phyloP scores from a whole-genome alignment of 1,284 basidiomycete genomes.

The Moniliophthora roreri region DNA sequence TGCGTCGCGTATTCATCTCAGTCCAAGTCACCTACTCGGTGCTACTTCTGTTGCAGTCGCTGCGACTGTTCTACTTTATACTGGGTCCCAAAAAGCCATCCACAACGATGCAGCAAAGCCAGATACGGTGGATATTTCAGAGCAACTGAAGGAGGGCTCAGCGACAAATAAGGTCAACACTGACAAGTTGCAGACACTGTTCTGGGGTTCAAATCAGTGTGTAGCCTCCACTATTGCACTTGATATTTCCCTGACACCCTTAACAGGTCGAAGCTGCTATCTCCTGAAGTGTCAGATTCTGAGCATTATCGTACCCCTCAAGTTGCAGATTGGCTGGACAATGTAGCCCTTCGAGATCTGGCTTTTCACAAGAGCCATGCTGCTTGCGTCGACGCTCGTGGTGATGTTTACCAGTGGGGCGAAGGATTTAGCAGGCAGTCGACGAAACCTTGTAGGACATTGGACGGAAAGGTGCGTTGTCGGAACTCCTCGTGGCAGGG shows the following conservation, averaged over 20 bases:
- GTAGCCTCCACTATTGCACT: constrained; percentile 13
- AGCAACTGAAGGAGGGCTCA: not conserved
- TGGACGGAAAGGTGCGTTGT: constrained; percentile 69
- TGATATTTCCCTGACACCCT: constrained; percentile 4
- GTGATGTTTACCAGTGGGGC: constrained; percentile 92
- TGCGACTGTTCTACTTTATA: constrained; percentile 6
- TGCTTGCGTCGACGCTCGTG: constrained; percentile 82
- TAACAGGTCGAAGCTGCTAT: constrained; percentile 44
- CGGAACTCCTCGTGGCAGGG: not conserved
- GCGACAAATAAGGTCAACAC: constrained; percentile 9
- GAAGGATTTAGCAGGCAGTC: constrained; percentile 49
- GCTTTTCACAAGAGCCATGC: constrained; percentile 74
- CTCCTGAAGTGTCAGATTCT: constrained; percentile 32
- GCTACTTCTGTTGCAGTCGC: constrained; percentile 3
- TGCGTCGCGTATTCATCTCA: not conserved
- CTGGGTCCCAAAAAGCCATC: constrained; percentile 6
- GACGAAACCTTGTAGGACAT: constrained; percentile 44
- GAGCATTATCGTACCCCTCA: constrained; percentile 49
- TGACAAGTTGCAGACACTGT: constrained; percentile 38
- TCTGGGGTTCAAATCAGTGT: constrained; percentile 63
- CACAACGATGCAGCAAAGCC: constrained; percentile 14
- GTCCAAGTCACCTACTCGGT: not conserved
- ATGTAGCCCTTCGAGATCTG: constrained; percentile 74
- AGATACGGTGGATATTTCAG: not conserved
- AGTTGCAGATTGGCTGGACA: constrained; percentile 54